Evolutionary conservation across 306 rosid species (phyloP), one percentile per base, ranked within the genome.

Genomic region (Cercis canadensis): DNA sequence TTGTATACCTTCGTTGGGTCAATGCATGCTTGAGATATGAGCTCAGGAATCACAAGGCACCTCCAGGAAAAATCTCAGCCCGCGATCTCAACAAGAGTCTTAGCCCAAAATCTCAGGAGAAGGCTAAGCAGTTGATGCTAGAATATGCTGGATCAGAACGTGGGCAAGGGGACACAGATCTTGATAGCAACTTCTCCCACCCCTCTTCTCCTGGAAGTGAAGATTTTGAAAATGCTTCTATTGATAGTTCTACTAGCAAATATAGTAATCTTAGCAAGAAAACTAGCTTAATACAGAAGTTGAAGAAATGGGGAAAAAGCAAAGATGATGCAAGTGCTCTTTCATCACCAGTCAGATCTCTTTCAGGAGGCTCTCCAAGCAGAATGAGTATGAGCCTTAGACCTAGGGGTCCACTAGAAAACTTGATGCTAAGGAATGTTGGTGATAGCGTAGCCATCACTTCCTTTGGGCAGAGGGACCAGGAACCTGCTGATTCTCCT

Each of bases 141-240:
- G 99, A 94, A 78, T 94, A 94, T 61, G 96, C 92, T 11, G 92
- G 88, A 80, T 91, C 97, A 10, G 99, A 95, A 80, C 96, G 96
- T 2, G 97, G 96, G 32, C 99, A 91, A 78, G 95, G 90, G 24
- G 99, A 94, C 72, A 91, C 99, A 18, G 99, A 94, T 75, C 75
- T 89, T 29, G 99, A 95, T 32, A 95, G 99, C 85, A 91, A 95
- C 77, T 86, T 86, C 72, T 95, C 97, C 57, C 97, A 95, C 46
- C 97, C 97, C 11, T 94, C 99, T 68, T 94, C 99, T 72, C 97
- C 99, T 4, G 96, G 99, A 73, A 95, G 99, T 78, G 99, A 95
- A 75, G 99, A 95, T 75, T 87, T 91, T 70, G 99, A 92, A 54
- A 95, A 89, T 85, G 85, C 84, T 63, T 95, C 97, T 18, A 80